Evolutionary conservation across 2,329 filamentous ascomycete genomes (phyloP).

Genomic region (Aureobasidium zeae): DNA sequence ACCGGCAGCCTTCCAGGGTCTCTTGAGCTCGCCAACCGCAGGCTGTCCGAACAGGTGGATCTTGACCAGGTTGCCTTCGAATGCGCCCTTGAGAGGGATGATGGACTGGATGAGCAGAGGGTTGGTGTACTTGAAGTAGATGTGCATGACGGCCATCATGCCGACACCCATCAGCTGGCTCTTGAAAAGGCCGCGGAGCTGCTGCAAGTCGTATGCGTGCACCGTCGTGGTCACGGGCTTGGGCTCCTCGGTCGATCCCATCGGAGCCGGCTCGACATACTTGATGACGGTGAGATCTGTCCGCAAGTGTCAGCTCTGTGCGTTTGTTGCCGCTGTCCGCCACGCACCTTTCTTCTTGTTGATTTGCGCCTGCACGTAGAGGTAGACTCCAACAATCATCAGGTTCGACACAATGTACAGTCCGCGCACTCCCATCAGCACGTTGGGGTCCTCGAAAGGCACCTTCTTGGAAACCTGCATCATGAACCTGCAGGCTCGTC

Average conservation of each 20-base stretch:
- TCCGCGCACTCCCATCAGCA: slow-evolving; percentile 54
- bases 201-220: slow-evolving; percentile 83
- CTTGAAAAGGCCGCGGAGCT: slow-evolving; percentile 79
- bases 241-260: slow-evolving; percentile 88
- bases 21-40: slow-evolving; percentile 81
- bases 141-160: slow-evolving; percentile 98
- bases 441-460: slow-evolving; percentile 79
- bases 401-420: slow-evolving; percentile 64
- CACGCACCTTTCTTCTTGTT: slow-evolving; percentile 89
- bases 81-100: slow-evolving; percentile 88
- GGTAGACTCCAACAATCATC: slow-evolving; percentile 74
- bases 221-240: slow-evolving; percentile 96
- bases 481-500: slow-evolving; percentile 50
- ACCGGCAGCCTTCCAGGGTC: slow-evolving; percentile 81
- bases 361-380: slow-evolving; percentile 76
- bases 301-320: slow-evolving; percentile 9
- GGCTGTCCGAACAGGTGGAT: slow-evolving; percentile 85
- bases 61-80: slow-evolving; percentile 94
- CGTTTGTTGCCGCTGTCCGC: not conserved
- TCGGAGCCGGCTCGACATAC: slow-evolving; percentile 90
- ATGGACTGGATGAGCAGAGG: slow-evolving; percentile 97
- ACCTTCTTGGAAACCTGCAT: slow-evolving; percentile 97
- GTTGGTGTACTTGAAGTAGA: slow-evolving; percentile 99
- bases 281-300: slow-evolving; percentile 93
- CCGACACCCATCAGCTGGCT: slow-evolving; percentile 88